A percentile compares a stretch with the other conserved stretches of the same genome.
Evolutionary conservation across 1,284 basidiomycete species (phyloP).

Genomic region (Malassezia nana): DNA sequence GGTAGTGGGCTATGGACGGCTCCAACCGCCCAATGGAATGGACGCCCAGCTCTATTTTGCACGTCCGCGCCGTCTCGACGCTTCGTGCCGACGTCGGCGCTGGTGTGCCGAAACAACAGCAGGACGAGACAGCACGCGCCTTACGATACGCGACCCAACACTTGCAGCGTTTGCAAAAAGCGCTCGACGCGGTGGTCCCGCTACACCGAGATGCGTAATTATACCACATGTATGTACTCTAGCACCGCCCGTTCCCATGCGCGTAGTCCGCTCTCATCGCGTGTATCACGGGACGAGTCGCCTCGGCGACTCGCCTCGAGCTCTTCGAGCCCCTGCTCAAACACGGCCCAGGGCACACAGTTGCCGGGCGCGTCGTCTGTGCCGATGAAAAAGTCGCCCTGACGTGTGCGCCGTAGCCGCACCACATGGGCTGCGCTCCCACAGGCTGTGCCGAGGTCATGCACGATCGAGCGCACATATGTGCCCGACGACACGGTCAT

Average conservation of each 20-base stretch:
- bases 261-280: conserved; percentile 23
- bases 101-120: conserved; percentile 9
- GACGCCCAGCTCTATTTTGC: conserved; percentile 5
- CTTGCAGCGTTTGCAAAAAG: conserved; percentile 8
- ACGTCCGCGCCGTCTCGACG: conserved; percentile 11
- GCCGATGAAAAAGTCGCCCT: conserved; percentile 38
- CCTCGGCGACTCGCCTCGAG: conserved; percentile 24
- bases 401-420: conserved; percentile 34
- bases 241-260: conserved; percentile 31
- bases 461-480: conserved; percentile 45
- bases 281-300: conserved; percentile 4
- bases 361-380: conserved; percentile 20
- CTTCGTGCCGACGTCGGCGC: conserved; percentile 16
- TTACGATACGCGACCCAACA: conserved; percentile 15
- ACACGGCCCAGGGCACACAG: conserved; percentile 40
- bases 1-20: conserved; percentile 1
- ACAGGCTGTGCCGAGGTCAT: conserved; percentile 35
- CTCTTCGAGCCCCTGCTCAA: conserved; percentile 34
- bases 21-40: conserved; percentile 1
- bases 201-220: conserved; percentile 10
- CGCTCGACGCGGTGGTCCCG: conserved; percentile 14
- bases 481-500: conserved; percentile 47
- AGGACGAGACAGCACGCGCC: conserved; percentile 13
- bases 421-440: conserved; percentile 44
- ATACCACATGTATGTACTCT: conserved; percentile 12